Percentiles rank a stretch among this genome's conserved stretches.
phyloP scores from a whole-genome alignment of 345 rosid species.

The Cardamine resedifolia region DNA sequence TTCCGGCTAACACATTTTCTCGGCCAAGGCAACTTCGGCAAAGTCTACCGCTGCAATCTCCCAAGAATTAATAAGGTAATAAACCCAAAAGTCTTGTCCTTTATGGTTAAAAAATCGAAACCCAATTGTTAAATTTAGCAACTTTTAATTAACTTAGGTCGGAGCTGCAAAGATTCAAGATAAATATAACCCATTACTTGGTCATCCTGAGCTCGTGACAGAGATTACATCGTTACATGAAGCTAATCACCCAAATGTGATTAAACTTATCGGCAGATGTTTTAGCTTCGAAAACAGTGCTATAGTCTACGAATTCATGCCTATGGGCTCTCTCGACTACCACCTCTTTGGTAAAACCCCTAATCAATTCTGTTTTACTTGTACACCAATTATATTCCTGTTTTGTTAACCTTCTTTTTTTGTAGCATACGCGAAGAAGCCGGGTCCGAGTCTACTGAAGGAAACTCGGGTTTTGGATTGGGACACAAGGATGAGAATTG shows the following conservation, averaged over 20 bases:
- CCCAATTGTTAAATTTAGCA: background rate
- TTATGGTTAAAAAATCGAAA: background rate
- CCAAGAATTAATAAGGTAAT: background rate
- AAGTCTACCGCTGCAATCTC: constrained; percentile 20
- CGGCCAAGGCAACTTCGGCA: background rate
- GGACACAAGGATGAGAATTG: constrained; percentile 67
- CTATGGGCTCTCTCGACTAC: constrained; percentile 63
- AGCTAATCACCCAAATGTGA: constrained; percentile 68
- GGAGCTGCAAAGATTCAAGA: constrained; percentile 77
- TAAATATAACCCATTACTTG: constrained; percentile 40
- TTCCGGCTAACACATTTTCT: background rate
- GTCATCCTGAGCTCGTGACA: constrained; percentile 55
- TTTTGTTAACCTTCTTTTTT: background rate
- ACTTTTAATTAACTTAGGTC: constrained; percentile 36
- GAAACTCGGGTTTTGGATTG: constrained; percentile 46
- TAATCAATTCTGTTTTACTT: background rate
- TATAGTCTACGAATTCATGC: constrained; percentile 73
- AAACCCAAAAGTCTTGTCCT: constrained; percentile 6
- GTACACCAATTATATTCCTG: background rate
- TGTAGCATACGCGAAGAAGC: constrained; percentile 9
- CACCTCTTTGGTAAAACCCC: constrained; percentile 53
- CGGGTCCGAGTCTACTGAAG: background rate
- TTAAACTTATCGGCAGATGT: constrained; percentile 62
- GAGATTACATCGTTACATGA: constrained; percentile 57
- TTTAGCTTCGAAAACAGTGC: constrained; percentile 52